Percentiles rank a stretch among this genome's conserved stretches.
Conservation (phyloP, 2,329 filamentous ascomycete species). For the Clonostachys solani region DNA sequence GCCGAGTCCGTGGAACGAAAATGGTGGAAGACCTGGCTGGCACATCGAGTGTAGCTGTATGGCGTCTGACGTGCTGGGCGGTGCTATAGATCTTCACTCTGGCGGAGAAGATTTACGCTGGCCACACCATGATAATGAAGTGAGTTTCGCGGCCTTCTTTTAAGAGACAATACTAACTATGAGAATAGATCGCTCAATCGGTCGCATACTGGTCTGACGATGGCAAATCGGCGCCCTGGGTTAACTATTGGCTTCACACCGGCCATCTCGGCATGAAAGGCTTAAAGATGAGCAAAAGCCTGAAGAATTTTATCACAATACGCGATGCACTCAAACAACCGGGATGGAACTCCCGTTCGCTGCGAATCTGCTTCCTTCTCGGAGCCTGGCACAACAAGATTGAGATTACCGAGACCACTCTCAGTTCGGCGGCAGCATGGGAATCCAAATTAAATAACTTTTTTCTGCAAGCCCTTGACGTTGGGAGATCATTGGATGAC, state of each 20-base stretch:
- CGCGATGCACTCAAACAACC: not conserved
- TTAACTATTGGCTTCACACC: conserved; percentile 96
- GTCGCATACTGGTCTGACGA: too few species aligned
- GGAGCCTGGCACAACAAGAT: not conserved
- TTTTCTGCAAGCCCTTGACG: conserved; percentile 24
- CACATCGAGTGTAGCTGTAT: not conserved
- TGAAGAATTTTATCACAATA: not conserved
- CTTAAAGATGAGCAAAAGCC: not conserved
- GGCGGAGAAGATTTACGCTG: not conserved
- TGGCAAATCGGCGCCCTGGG: conserved; percentile 53
- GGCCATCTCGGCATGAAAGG: conserved; percentile 58
- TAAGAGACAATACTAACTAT: too few species aligned
- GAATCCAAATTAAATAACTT: conserved; percentile 59
- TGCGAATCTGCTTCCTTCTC: not conserved
- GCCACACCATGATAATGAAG: not conserved
- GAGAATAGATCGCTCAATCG: too few species aligned
- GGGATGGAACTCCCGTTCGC: not conserved
- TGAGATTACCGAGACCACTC: not conserved
- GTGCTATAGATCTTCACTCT: not conserved
- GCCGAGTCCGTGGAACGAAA: conserved; percentile 1
- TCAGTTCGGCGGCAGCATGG: conserved; percentile 55
- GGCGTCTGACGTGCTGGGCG: not conserved
- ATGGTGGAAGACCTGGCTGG: conserved; percentile 1
- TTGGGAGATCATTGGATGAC: too few species aligned
- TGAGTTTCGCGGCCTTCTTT: not conserved